A percentile compares a stretch with the other conserved stretches of the same genome.
These are phyloP conservation scores for Fraxinus dipetala DNA, from an alignment of 305 asterid genomes.

Conservation along the genomic window DNA sequence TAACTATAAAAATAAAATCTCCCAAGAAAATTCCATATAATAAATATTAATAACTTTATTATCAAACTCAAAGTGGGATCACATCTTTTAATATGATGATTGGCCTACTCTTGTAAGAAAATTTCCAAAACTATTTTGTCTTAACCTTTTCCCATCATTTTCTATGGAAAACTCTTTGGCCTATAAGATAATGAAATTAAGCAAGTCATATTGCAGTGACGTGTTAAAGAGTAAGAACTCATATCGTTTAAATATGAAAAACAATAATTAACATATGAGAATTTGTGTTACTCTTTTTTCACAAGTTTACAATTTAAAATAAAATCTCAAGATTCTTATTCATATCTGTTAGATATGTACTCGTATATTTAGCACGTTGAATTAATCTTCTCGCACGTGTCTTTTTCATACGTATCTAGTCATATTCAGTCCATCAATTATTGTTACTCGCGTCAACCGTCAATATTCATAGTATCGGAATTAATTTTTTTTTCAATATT, in stretches of 20 bases:
- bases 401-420: background rate
- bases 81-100: conserved; percentile 19
- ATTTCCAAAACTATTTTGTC: background rate
- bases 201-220: background rate
- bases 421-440: background rate
- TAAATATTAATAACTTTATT: no score
- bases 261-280: background rate
- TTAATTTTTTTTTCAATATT: background rate
- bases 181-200: background rate
- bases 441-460: background rate
- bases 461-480: background rate
- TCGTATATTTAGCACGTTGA: background rate
- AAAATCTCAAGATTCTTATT: background rate
- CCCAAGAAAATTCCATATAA: background rate
- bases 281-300: background rate
- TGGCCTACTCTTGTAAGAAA: conserved; percentile 27
- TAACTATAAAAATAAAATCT: background rate
- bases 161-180: conserved; percentile 23
- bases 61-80: background rate
- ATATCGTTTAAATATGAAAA: conserved; percentile 42
- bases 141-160: conserved; percentile 6
- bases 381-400: background rate
- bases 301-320: no score
- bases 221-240: conserved; percentile 21
- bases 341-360: no score